Conservation (phyloP, 768 basidiomycete genomes). For the Panaeolus cyanescens region DNA sequence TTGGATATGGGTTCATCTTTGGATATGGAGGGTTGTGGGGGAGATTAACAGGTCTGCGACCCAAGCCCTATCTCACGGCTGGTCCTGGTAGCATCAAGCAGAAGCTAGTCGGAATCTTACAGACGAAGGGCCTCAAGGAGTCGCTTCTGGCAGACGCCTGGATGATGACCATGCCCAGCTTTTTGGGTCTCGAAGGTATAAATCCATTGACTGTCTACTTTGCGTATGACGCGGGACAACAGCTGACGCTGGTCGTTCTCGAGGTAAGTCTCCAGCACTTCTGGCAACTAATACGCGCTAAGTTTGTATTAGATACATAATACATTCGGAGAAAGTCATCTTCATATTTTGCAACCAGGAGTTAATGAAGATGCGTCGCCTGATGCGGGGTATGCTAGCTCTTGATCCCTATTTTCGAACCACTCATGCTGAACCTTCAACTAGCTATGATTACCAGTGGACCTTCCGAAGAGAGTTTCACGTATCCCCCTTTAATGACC, state of each 20-base stretch:
- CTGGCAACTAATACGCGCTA: not conserved
- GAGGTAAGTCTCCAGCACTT: constrained; percentile 44
- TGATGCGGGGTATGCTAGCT: constrained; percentile 31
- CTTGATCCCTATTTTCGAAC: not conserved
- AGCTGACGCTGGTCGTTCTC: constrained; percentile 47
- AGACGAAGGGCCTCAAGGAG: constrained; percentile 10
- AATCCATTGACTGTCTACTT: constrained; percentile 74
- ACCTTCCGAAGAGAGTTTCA: constrained; percentile 69
- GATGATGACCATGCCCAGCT: constrained; percentile 77
- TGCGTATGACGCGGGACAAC: constrained; percentile 43
- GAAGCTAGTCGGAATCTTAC: constrained; percentile 42
- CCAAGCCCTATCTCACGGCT: constrained; percentile 44
- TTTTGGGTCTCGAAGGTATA: constrained; percentile 66
- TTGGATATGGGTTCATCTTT: constrained; percentile 52
- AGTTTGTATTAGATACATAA: constrained; percentile 56
- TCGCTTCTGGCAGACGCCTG: constrained; percentile 50
- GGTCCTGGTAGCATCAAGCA: constrained; percentile 31
- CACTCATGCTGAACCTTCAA: not conserved
- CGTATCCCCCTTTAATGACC: constrained; percentile 78
- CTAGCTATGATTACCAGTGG: constrained; percentile 64
- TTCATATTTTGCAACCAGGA: constrained; percentile 53
- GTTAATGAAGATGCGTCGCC: constrained; percentile 41
- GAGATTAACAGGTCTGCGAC: constrained; percentile 48
- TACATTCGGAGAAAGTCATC: constrained; percentile 72
- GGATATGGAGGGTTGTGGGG: constrained; percentile 49